Percentiles rank a stretch among this genome's conserved stretches.
phyloP scores from a whole-genome alignment of 768 basidiomycete species.

The Pholiota conissans region DNA sequence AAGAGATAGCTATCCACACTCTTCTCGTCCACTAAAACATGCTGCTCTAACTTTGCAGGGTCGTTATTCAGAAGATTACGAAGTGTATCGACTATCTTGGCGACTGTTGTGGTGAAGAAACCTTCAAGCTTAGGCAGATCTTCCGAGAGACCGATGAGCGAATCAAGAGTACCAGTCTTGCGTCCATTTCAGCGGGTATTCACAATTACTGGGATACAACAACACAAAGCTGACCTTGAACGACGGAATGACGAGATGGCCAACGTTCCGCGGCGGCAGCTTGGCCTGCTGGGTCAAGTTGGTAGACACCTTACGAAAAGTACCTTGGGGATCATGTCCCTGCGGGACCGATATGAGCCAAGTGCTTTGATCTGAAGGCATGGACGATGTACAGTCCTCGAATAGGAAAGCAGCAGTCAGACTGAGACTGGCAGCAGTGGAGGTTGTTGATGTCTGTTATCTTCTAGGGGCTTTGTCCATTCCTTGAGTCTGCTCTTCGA shows the following conservation, averaged over 20 bases:
- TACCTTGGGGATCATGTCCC: conserved; percentile 80
- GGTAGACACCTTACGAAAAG: conserved; percentile 61
- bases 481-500: not conserved
- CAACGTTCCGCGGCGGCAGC: conserved; percentile 46
- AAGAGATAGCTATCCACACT: conserved; percentile 79
- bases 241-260: conserved; percentile 73
- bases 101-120: conserved; percentile 84
- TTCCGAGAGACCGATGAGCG: conserved; percentile 86
- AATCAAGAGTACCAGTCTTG: conserved; percentile 93
- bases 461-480: conserved; percentile 6
- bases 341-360: conserved; percentile 90
- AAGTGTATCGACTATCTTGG: conserved; percentile 92
- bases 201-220: conserved; percentile 13
- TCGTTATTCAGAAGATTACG: conserved; percentile 91
- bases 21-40: conserved; percentile 78
- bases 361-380: conserved; percentile 96
- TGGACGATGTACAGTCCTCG: conserved; percentile 27
- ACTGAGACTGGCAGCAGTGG: conserved; percentile 16
- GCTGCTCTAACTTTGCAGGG: conserved; percentile 68
- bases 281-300: conserved; percentile 65
- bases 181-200: conserved; percentile 14
- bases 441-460: conserved; percentile 26
- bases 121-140: conserved; percentile 89
- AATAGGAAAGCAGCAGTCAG: conserved; percentile 11
- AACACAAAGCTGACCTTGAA: conserved; percentile 71